Conservation (phyloP, 177 flowering plant genomes). For the Tripterygium wilfordii region DNA sequence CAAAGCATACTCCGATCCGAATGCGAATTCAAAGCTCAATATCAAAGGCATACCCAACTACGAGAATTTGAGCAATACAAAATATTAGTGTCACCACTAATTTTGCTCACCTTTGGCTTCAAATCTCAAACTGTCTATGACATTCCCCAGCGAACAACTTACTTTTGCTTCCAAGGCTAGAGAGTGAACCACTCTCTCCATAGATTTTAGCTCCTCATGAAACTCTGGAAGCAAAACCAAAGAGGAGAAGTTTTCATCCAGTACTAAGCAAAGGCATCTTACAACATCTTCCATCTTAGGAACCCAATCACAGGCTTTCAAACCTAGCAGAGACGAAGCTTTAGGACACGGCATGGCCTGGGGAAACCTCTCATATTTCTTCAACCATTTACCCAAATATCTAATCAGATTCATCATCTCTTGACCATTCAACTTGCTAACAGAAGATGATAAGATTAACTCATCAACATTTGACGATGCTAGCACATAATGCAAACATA, state of each 20-base stretch:
- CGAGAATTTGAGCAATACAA: no score
- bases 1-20: no score
- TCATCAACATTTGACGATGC: conserved; percentile 54
- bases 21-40: no score
- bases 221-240: conserved; percentile 64
- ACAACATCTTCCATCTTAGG: conserved; percentile 58
- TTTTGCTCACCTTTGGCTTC: conserved; percentile 19
- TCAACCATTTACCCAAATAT: conserved; percentile 85
- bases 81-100: neutral
- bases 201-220: conserved; percentile 57
- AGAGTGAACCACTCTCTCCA: conserved; percentile 41
- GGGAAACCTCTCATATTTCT: conserved; percentile 82
- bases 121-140: conserved; percentile 39
- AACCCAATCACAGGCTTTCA: conserved; percentile 66
- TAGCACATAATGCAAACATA: conserved; percentile 76
- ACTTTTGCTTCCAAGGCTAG: conserved; percentile 56
- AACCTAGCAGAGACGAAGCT: conserved; percentile 34
- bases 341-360: conserved; percentile 52
- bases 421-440: conserved; percentile 47
- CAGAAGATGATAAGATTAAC: conserved; percentile 42
- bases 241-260: conserved; percentile 75
- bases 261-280: conserved; percentile 51
- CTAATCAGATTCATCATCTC: conserved; percentile 56
- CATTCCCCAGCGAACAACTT: conserved; percentile 45
- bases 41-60: no score